Percentiles rank a stretch among this genome's conserved stretches.
Conservation (phyloP, 1,284 basidiomycete genomes). For the Trichosporon sp. region DNA sequence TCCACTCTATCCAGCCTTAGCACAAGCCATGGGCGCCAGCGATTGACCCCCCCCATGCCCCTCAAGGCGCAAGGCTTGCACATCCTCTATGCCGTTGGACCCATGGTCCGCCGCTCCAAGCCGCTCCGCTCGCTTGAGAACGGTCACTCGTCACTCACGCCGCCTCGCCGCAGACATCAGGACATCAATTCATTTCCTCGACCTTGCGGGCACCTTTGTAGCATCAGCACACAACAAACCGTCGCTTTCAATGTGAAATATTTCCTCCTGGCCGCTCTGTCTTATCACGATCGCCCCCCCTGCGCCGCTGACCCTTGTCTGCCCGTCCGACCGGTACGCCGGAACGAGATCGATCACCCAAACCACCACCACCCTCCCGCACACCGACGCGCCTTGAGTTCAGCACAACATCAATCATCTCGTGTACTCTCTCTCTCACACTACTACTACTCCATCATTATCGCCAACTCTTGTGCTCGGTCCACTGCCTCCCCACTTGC, state of each 20-base stretch:
- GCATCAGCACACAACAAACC: not conserved
- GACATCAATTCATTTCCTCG: not conserved
- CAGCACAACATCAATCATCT: not conserved
- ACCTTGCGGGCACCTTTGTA: not conserved
- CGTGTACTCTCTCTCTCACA: not conserved
- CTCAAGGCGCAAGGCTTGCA: not conserved
- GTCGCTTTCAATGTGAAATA: not conserved
- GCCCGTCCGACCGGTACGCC: slow-evolving; percentile 1
- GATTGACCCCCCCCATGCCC: not conserved
- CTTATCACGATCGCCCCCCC: slow-evolving; percentile 3
- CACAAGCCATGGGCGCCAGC: not conserved
- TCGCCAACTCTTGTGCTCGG: not conserved
- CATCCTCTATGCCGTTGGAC: not conserved
- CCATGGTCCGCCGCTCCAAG: not conserved
- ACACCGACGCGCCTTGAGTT: not conserved
- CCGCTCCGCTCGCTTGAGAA: no score
- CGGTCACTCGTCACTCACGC: not conserved
- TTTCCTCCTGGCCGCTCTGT: not conserved
- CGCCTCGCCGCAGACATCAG: not conserved
- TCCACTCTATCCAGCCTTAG: not conserved
- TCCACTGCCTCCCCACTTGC: not conserved
- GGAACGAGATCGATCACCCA: not conserved
- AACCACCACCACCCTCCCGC: not conserved
- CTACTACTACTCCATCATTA: not conserved
- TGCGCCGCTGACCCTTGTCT: not conserved